phyloP scores from a whole-genome alignment of 1,139 yeast genomes.

The Protomyces pachydermus region DNA sequence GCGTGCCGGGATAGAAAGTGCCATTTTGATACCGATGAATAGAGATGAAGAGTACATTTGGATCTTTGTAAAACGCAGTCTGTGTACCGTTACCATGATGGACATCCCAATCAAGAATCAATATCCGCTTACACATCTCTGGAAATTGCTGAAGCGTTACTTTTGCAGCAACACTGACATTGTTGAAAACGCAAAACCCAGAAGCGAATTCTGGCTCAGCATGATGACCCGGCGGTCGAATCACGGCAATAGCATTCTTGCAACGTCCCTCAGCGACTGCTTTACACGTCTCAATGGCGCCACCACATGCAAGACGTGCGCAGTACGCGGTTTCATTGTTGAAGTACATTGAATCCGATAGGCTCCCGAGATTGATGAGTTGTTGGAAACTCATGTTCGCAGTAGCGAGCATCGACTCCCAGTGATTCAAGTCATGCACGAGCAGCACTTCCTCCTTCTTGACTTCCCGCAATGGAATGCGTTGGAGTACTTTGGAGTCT shows the following conservation, averaged over 20 bases:
- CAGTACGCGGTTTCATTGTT: slow-evolving; percentile 84
- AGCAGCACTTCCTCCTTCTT: slow-evolving; percentile 74
- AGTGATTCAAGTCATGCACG: slow-evolving; percentile 80
- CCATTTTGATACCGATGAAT: slow-evolving; percentile 91
- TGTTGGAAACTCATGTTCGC: slow-evolving; percentile 71
- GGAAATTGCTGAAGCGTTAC: slow-evolving; percentile 77
- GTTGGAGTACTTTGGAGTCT: slow-evolving; percentile 84
- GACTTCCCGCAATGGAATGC: slow-evolving; percentile 88
- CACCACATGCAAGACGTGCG: slow-evolving; percentile 93
- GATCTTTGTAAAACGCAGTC: slow-evolving; percentile 81
- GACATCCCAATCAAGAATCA: slow-evolving; percentile 74
- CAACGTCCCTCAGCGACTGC: slow-evolving; percentile 93
- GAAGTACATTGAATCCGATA: slow-evolving; percentile 91
- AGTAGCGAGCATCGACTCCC: slow-evolving; percentile 69
- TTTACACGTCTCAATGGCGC: slow-evolving; percentile 90
- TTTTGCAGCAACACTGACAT: slow-evolving; percentile 96
- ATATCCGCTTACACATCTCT: slow-evolving; percentile 76
- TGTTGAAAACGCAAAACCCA: slow-evolving; percentile 92
- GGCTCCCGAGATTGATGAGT: slow-evolving; percentile 76
- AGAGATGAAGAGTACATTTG: slow-evolving; percentile 83
- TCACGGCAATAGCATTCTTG: slow-evolving; percentile 88
- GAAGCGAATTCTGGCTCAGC: slow-evolving; percentile 98
- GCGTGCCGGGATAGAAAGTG: slow-evolving; percentile 88
- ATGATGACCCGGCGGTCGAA: slow-evolving; percentile 98
- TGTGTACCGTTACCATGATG: slow-evolving; percentile 99